These are phyloP conservation scores for Podospora tetraspora DNA, from an alignment of 495 filamentous ascomycete genomes.

Conservation along the genomic window DNA sequence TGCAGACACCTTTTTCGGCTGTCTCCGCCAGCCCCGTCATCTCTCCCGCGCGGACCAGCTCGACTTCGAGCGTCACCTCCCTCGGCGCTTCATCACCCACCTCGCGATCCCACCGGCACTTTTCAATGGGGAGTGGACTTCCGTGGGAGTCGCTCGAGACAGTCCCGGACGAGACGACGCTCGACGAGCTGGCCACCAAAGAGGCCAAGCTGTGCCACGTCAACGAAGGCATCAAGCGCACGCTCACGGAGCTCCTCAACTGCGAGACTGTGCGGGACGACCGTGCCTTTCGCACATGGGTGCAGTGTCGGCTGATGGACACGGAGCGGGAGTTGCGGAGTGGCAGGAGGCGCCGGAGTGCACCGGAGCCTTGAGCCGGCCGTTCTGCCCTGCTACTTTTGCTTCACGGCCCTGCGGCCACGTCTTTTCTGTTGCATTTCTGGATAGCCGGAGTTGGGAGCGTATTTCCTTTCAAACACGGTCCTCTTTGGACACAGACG, in stretches of 20 bases:
- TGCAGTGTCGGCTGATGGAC: slow-evolving; percentile 59
- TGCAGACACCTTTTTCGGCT: slow-evolving; percentile 22
- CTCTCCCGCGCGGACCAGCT: slow-evolving; percentile 32
- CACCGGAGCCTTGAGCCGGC: slow-evolving; percentile 22
- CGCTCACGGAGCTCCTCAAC: slow-evolving; percentile 61
- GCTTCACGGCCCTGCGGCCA: background rate
- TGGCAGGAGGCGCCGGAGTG: slow-evolving; percentile 40
- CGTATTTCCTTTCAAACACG: background rate
- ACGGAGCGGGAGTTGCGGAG: slow-evolving; percentile 55
- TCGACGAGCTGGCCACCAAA: slow-evolving; percentile 44
- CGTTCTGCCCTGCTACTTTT: background rate
- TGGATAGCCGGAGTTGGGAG: background rate
- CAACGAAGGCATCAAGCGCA: slow-evolving; percentile 60
- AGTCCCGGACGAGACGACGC: slow-evolving; percentile 32
- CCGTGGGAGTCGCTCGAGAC: slow-evolving; percentile 25
- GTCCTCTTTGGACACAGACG: background rate
- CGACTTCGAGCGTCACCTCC: slow-evolving; percentile 18
- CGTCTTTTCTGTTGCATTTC: background rate
- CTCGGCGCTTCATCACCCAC: slow-evolving; percentile 14
- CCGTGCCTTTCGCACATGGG: slow-evolving; percentile 54
- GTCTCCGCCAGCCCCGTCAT: slow-evolving; percentile 33
- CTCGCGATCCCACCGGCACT: slow-evolving; percentile 24
- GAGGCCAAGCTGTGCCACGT: slow-evolving; percentile 52
- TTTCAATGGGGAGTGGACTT: slow-evolving; percentile 23
- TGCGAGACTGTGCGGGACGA: slow-evolving; percentile 53